Base-by-base conservation (phyloP, 1,139 yeast genomes). In the Kodamaea alishanica region DNA sequence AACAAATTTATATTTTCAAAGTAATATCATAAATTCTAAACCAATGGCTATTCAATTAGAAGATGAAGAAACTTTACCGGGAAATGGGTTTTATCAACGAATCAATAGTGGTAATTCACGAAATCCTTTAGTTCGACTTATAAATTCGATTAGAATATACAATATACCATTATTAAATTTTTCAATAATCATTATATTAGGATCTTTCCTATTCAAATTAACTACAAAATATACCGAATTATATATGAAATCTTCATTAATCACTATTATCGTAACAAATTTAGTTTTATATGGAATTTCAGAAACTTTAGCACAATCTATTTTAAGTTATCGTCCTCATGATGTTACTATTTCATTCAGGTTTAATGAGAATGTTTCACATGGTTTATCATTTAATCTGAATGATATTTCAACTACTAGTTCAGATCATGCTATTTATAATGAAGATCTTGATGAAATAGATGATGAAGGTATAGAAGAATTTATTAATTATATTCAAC, bases 201-300 rank as follows among this genome's bases (percentile, higher is more conserved):
- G 78, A 2, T 54, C 57, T 28, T 67, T 81, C 33, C 58, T 84
- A 9, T 52, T 73, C 40, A 75, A 70, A 45, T 63, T 81, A 34
- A 77, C 85, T 3, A 67, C 76, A 24, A 70, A 72, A 37, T 84
- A 83, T 54, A 79, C 80, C 37, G 70, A 67, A n/a, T 58, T 87
- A 38, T 89, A 89, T 58, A 74, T 75, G 51, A 71, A 67, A 44
- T 79, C 79, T 40, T 82, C 94, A 1, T 61, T 89, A 24, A 57
- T 84, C 11, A 89, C 97, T 5, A 86, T 90, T 34, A 77, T 87
- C 41, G 78, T 84, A n/a, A 82, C 97, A 1, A 90, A 90, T 55
- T 65, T 86, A 29, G 79, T 90, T 8, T 66, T 90, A 5, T 87
- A 82, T 57, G 97, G 96, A 0, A 79, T 89, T 6, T 89, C 97